Percentiles rank a stretch among this genome's conserved stretches.
Conservation (phyloP, 2,329 filamentous ascomycete genomes). For the Xylariaceae sp. region DNA sequence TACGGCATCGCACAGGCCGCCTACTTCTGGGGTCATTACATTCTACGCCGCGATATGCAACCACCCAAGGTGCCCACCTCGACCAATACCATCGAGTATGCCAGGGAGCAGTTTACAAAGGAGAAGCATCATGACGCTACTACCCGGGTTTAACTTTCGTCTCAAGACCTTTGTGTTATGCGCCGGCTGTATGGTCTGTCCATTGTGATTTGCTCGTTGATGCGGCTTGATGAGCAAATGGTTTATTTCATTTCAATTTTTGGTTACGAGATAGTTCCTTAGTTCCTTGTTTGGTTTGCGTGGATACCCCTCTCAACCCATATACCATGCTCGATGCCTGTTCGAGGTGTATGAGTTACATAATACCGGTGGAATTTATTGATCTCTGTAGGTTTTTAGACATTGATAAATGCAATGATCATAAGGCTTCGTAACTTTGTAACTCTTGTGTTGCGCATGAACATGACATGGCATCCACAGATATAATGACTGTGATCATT, state of each 20-base stretch:
- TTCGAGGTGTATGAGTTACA: neutral
- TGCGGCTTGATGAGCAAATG: neutral
- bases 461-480: neutral
- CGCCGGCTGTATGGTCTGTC: neutral
- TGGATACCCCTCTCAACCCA: slow-evolving; percentile 11
- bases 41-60: slow-evolving; percentile 40
- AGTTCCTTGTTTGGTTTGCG: slow-evolving; percentile 10
- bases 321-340: neutral
- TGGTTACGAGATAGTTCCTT: neutral
- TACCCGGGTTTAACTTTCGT: slow-evolving; percentile 34
- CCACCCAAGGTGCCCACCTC: slow-evolving; percentile 37
- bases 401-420: slow-evolving; percentile 2
- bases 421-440: slow-evolving; percentile 11
- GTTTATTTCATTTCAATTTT: neutral
- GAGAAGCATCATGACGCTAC: slow-evolving; percentile 40
- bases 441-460: slow-evolving; percentile 5
- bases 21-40: slow-evolving; percentile 43
- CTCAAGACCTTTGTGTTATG: neutral
- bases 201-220: neutral
- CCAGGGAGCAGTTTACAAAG: slow-evolving; percentile 33
- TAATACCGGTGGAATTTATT: no score
- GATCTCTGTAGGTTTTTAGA: no score
- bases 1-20: slow-evolving; percentile 47
- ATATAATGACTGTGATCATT: neutral
- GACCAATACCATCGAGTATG: slow-evolving; percentile 34